phyloP scores from a whole-genome alignment of 2,329 filamentous ascomycete genomes.

The Capronia coronata region DNA sequence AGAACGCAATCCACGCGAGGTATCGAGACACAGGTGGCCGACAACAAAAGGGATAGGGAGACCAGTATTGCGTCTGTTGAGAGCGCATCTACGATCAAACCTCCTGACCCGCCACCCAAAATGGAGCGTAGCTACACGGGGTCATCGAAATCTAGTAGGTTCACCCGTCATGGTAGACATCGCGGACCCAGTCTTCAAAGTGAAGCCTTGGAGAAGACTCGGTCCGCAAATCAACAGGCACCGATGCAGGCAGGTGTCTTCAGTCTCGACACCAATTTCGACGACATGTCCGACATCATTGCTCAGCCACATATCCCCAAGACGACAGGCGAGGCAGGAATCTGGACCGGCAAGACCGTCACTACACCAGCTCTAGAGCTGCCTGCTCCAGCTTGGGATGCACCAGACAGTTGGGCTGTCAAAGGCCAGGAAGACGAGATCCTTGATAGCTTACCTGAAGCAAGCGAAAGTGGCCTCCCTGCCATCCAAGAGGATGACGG shows the following conservation, averaged over 20 bases:
- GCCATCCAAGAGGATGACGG: constrained; percentile 67
- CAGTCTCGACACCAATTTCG: constrained; percentile 78
- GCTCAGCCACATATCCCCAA: constrained; percentile 58
- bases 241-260: constrained; percentile 55
- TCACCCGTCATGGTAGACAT: constrained; percentile 19
- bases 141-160: constrained; percentile 25
- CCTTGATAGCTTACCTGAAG: constrained; percentile 35
- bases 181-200: constrained; percentile 29
- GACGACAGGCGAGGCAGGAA: constrained; percentile 50
- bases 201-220: constrained; percentile 49
- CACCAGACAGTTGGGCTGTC: constrained; percentile 94
- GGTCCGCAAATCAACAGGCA: constrained; percentile 36
- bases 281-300: constrained; percentile 86
- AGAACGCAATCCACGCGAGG: constrained; percentile 20
- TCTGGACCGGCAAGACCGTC: constrained; percentile 32
- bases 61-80: constrained; percentile 32
- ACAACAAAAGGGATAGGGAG: constrained; percentile 28
- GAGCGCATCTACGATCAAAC: constrained; percentile 31
- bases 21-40: constrained; percentile 9
- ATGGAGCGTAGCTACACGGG: constrained; percentile 26
- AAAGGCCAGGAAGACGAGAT: constrained; percentile 50
- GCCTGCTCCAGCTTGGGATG: constrained; percentile 68
- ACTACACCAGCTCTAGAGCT: constrained; percentile 32
- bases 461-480: constrained; percentile 59
- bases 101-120: constrained; percentile 25